Conservation (phyloP, 371 early-diverging fungal species). For the Apophysomyces variabilis region DNA sequence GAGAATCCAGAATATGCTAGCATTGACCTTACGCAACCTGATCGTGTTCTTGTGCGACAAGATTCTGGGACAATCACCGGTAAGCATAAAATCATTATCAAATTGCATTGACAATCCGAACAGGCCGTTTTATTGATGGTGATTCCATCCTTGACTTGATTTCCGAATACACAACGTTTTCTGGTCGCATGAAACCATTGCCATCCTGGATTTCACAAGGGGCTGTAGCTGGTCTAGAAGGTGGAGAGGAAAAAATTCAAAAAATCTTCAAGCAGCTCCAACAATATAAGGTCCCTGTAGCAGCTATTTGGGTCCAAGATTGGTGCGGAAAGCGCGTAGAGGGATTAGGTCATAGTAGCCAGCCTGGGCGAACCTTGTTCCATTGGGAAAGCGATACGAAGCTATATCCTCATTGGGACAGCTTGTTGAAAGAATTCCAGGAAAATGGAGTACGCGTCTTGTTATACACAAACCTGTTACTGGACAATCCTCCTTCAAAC, state of each 20-base stretch:
- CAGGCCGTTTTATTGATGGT: constrained; percentile 48
- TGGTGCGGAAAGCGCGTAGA: constrained; percentile 51
- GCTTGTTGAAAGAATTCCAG: constrained; percentile 36
- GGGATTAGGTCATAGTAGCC: constrained; percentile 23
- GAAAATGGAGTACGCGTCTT: constrained; percentile 27
- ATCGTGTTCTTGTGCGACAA: constrained; percentile 45
- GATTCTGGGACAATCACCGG: constrained; percentile 32
- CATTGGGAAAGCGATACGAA: constrained; percentile 52
- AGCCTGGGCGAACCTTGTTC: constrained; percentile 46
- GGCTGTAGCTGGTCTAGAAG: constrained; percentile 52
- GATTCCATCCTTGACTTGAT: constrained; percentile 48
- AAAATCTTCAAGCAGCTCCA: constrained; percentile 33
- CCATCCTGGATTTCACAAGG: constrained; percentile 56
- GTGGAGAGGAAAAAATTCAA: constrained; percentile 45
- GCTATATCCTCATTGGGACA: constrained; percentile 52
- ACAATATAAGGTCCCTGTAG: constrained; percentile 35
- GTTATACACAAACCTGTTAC: constrained; percentile 47
- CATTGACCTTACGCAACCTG: constrained; percentile 49
- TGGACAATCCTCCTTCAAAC: constrained; percentile 24
- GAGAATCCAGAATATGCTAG: constrained; percentile 55
- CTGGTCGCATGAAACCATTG: constrained; percentile 53
- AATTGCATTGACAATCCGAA: background rate
- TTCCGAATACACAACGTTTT: constrained; percentile 49
- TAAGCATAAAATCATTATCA: background rate
- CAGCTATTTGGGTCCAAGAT: constrained; percentile 53